Evolutionary conservation across 2,329 filamentous ascomycete genomes (phyloP).

Genomic region (Colletotrichum eleusines): DNA sequence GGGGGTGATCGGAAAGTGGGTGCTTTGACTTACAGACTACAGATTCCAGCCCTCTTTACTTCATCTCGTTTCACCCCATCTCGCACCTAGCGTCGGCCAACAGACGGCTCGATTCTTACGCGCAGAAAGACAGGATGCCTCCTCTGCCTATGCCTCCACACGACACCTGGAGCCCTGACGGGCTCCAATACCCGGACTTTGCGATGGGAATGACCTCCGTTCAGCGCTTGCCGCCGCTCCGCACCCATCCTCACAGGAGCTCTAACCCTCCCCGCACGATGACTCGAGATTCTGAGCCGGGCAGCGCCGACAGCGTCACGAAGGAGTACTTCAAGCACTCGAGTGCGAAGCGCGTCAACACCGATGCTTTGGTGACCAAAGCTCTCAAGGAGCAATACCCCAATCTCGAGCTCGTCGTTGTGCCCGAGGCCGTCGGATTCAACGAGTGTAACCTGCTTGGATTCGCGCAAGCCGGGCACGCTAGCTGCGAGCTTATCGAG

Average conservation of each 20-base stretch:
- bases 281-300: neutral
- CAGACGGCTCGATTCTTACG: neutral
- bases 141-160: neutral
- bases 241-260: constrained; percentile 1
- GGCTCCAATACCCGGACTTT: neutral
- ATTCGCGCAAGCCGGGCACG: constrained; percentile 57
- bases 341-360: constrained; percentile 55
- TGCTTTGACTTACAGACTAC: no score
- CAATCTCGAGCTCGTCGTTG: constrained; percentile 55
- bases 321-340: constrained; percentile 56
- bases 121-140: constrained; percentile 3
- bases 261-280: neutral
- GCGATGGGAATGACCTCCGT: neutral
- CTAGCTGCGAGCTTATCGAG: constrained; percentile 49
- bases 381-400: constrained; percentile 59
- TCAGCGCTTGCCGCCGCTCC: neutral
- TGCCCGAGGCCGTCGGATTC: constrained; percentile 43
- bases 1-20: no score
- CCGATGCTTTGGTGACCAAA: constrained; percentile 56
- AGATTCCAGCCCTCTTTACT: neutral
- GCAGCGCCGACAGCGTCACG: constrained; percentile 42
- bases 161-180: constrained; percentile 14
- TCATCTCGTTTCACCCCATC: neutral
- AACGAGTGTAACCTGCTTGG: constrained; percentile 53
- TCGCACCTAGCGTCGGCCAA: neutral